These are phyloP conservation scores for Tilletia caries DNA, from an alignment of 1,284 basidiomycete genomes.

Conservation along the genomic window DNA sequence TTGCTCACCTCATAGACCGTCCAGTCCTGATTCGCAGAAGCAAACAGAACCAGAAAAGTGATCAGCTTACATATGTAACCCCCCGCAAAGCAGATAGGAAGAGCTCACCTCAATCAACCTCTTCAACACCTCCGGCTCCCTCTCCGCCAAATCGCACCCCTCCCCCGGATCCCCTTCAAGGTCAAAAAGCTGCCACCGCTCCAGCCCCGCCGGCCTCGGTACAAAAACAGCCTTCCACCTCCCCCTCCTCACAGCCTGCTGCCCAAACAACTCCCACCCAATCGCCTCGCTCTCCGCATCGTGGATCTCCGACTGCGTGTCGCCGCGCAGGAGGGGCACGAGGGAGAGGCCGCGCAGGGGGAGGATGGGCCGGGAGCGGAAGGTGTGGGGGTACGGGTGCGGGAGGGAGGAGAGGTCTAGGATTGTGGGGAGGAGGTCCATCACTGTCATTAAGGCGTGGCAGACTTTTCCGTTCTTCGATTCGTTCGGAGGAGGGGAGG, in stretches of 20 bases:
- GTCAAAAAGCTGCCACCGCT: slow-evolving; percentile 45
- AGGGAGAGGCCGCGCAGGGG: slow-evolving; percentile 18
- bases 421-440: slow-evolving; percentile 53
- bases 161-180: slow-evolving; percentile 44
- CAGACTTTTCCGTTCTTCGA: background rate
- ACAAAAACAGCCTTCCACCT: slow-evolving; percentile 41
- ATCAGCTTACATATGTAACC: background rate
- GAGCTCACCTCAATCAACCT: slow-evolving; percentile 28
- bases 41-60: background rate
- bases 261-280: slow-evolving; percentile 37
- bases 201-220: slow-evolving; percentile 22
- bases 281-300: slow-evolving; percentile 22
- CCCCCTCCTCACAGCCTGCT: slow-evolving; percentile 41
- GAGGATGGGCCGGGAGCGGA: slow-evolving; percentile 17
- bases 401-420: slow-evolving; percentile 42
- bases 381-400: slow-evolving; percentile 17
- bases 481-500: background rate
- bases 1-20: slow-evolving; percentile 10
- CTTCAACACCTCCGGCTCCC: slow-evolving; percentile 28
- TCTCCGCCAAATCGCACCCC: slow-evolving; percentile 34
- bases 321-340: slow-evolving; percentile 23
- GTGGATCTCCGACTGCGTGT: slow-evolving; percentile 14
- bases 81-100: background rate
- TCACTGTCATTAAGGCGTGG: slow-evolving; percentile 46
- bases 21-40: slow-evolving; percentile 7